Percentiles rank a stretch among this genome's conserved stretches.
Conservation (phyloP, 129 eudicot genomes). For the Flaveria robusta region DNA sequence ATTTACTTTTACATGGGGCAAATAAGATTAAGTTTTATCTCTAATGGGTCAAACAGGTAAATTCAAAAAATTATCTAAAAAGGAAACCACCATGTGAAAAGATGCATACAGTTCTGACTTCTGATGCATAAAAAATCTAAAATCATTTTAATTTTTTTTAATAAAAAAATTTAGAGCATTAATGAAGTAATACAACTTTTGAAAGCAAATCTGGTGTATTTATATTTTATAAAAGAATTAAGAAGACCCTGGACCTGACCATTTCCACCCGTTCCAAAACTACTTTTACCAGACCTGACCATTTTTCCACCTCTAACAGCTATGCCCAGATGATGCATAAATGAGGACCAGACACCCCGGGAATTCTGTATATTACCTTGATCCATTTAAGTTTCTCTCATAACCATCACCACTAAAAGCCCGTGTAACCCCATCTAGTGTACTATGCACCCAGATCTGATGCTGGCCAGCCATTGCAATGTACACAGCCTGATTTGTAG, state of each 20-base stretch:
- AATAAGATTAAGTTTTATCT: not conserved
- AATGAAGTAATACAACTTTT: not conserved
- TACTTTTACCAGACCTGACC: not conserved
- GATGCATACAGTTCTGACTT: not conserved
- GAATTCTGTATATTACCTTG: slow-evolving; percentile 52
- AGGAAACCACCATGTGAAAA: not conserved
- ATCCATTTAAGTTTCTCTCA: slow-evolving; percentile 91
- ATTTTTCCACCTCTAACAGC: not conserved
- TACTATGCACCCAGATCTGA: slow-evolving; percentile 89
- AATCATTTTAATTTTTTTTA: not conserved
- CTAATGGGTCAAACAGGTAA: not conserved
- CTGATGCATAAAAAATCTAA: not conserved
- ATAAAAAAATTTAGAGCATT: not conserved
- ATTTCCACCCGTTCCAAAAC: not conserved
- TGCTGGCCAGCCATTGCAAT: slow-evolving; percentile 99
- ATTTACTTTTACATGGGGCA: not conserved
- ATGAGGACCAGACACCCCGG: not conserved
- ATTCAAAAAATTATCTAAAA: not conserved
- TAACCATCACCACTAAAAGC: slow-evolving; percentile 95
- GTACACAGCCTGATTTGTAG: slow-evolving; percentile 70
- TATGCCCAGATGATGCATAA: slow-evolving; percentile 8
- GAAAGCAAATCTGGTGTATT: no score
- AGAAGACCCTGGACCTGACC: not conserved
- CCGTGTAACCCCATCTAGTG: slow-evolving; percentile 66
- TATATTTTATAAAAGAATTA: not conserved